Evolutionary conservation across 768 basidiomycete genomes (phyloP), one percentile per base, ranked within the genome.

Genomic region (Suillus variegatus): DNA sequence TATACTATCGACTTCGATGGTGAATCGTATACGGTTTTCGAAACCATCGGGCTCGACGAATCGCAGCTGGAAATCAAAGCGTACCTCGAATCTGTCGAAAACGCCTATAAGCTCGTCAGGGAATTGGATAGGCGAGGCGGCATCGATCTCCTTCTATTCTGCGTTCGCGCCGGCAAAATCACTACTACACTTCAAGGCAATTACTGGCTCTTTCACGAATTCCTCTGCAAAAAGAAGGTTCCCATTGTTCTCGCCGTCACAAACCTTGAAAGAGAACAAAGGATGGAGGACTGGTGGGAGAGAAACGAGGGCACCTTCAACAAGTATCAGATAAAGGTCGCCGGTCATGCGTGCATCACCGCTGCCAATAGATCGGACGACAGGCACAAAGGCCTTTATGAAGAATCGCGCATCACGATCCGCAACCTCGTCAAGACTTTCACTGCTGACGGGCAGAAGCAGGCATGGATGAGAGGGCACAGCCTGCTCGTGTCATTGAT

Each of bases 111-210:
- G 13, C 79, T 85, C 41, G 69, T 85, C 65, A 47, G 58, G 13
- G 68, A 47, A 10, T 72, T 84, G 12, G 38, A 65, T 36, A 56
- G 47, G 2, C 62, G 65, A 41, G 78, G 73, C 16, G 82, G 83
- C 36, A 71, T 84, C 41, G 78, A 74, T 63, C 80, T 84, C 16
- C 75, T 84, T 6, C 64, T 83, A 3, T 84, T 78, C 61, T 78
- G 78, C 67, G 75, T 83, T 74, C 77, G 78, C 4, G 79, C 75
- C 0, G 77, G 80, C 3, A 70, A 78, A 62, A 75, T 82, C 70
- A 78, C 74, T 41, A 73, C 77, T 20, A 71, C 76, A 0, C 70
- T 74, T 47, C 73, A 76, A 60, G 74, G 75, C 67, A 84, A 82
- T 64, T 83, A 80, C 67, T 65, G 69, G 36, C 65, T 82, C 22